These are phyloP conservation scores for Entelexis paramagnoliae DNA, from an alignment of 1,139 yeast species.

Conservation along the genomic window DNA sequence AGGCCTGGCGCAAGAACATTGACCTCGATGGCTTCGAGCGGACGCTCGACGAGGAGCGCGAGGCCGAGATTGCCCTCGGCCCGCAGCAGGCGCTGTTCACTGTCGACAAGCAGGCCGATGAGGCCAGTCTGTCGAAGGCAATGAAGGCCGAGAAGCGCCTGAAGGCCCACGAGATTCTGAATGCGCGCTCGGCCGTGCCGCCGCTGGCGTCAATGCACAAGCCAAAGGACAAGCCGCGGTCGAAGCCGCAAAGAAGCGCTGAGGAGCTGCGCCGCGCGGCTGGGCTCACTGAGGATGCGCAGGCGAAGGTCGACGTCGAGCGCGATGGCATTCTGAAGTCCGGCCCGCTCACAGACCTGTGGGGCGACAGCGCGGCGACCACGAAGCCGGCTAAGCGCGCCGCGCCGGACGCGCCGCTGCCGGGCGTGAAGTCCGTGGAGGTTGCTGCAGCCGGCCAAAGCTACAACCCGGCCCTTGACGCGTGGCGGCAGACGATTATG, in stretches of 20 bases:
- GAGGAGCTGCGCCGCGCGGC: slow-evolving; percentile 60
- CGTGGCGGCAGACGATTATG: slow-evolving; percentile 67
- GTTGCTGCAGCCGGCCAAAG: slow-evolving; percentile 81
- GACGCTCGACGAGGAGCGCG: slow-evolving; percentile 59
- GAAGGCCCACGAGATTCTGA: slow-evolving; percentile 61
- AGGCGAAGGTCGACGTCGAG: slow-evolving; percentile 26
- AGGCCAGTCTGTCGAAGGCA: slow-evolving; percentile 23
- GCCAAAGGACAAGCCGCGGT: slow-evolving; percentile 34
- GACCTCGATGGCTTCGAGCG: slow-evolving; percentile 69
- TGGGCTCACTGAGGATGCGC: slow-evolving; percentile 52
- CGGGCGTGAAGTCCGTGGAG: slow-evolving; percentile 35
- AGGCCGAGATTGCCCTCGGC: slow-evolving; percentile 54
- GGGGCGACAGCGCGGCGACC: slow-evolving; percentile 28
- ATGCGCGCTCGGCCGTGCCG: slow-evolving; percentile 68
- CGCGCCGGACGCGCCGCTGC: slow-evolving; percentile 36
- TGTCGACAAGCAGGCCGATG: slow-evolving; percentile 63
- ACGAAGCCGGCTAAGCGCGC: slow-evolving; percentile 23
- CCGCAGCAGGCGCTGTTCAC: slow-evolving; percentile 42
- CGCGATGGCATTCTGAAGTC: slow-evolving; percentile 23
- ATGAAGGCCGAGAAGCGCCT: slow-evolving; percentile 38
- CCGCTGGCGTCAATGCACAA: slow-evolving; percentile 42
- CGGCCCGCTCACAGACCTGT: slow-evolving; percentile 21
- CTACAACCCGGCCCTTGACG: slow-evolving; percentile 77
- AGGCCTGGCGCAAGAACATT: slow-evolving; percentile 92
- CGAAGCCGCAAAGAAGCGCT: slow-evolving; percentile 35